Base-by-base conservation (phyloP, 306 rosid species). In the Senna tora region DNA sequence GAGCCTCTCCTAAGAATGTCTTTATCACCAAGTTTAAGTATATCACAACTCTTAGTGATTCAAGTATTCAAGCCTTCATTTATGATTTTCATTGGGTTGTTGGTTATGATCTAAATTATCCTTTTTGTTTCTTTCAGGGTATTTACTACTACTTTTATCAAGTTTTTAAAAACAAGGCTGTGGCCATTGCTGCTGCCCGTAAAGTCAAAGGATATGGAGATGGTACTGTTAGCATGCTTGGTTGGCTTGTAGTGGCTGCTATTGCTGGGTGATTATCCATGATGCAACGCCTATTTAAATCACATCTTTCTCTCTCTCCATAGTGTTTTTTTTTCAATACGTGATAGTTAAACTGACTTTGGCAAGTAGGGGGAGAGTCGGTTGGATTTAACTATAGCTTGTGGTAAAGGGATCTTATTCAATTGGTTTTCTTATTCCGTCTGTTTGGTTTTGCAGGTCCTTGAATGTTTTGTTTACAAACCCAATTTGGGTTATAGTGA, bases 401-500 rank as follows among this genome's bases (percentile, higher is more conserved):
- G 9, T 45, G 5, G 53, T 52, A 16, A 60, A 25, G 42, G 13
- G n/a, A 9, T 67, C 38, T 55, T 49, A 38, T 52, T 65, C 68
- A n/a, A 54, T 33, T 72, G 33, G 49, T 66, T 13, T 41, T 77
- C 20, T 65, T 36, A 39, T 56, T 39, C 38, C 13, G 17, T 9
- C 17, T 77, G 12, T 71, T 32, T 67, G 41, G 20, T 76, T 61
- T 69, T 91, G 84, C 92, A 91, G 97, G 83, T 85, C 89, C 80
- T 76, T 91, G 83, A 91, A 91, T 47, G 97, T 91, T 9, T 65
- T 91, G 84, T 50, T 85, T 19, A 91, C 97, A 74, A 85, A 34
- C 69, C 97, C 97, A 72, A 82, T 91, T 52, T 91, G 97, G 97
- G 97, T 91, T 76, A 83, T 91, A 13, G 97, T 91, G 78, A 91